Percentiles rank a stretch among this genome's conserved stretches.
Evolutionary conservation across 257 asterid genomes (phyloP).

Genomic region (Jacaranda mimosifolia): DNA sequence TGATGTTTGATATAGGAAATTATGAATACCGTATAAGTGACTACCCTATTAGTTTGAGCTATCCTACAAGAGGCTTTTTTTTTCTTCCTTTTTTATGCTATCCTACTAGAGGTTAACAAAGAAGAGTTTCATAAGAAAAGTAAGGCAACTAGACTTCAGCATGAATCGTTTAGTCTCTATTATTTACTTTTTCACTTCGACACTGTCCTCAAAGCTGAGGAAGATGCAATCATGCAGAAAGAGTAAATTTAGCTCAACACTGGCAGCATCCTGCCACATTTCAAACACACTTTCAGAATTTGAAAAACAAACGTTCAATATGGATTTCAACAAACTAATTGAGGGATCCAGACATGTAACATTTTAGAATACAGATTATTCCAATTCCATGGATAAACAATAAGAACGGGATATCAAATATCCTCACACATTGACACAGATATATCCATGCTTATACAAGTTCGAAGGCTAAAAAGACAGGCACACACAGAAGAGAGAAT

Average conservation of each 20-base stretch:
- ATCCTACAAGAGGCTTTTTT: neutral
- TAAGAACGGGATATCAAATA: neutral
- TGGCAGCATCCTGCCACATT: neutral
- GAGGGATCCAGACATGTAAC: neutral
- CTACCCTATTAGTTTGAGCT: neutral
- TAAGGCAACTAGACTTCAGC: neutral
- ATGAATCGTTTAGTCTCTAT: neutral
- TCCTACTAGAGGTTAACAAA: neutral
- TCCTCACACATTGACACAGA: neutral
- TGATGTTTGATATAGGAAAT: neutral
- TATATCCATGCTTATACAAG: neutral
- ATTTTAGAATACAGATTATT: neutral
- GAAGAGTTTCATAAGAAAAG: neutral
- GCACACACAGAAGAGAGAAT: conserved; percentile 8
- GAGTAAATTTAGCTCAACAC: neutral
- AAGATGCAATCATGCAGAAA: conserved; percentile 3
- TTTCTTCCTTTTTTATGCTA: no score
- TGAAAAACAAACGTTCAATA: neutral
- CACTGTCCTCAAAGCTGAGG: neutral
- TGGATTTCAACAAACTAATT: neutral
- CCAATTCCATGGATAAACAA: neutral
- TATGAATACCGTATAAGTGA: neutral
- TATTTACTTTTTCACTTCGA: no score
- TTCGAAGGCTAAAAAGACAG: neutral
- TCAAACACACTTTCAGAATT: neutral